These are phyloP conservation scores for Citrullus amarus DNA, from an alignment of 306 rosid genomes.

Conservation along the genomic window DNA sequence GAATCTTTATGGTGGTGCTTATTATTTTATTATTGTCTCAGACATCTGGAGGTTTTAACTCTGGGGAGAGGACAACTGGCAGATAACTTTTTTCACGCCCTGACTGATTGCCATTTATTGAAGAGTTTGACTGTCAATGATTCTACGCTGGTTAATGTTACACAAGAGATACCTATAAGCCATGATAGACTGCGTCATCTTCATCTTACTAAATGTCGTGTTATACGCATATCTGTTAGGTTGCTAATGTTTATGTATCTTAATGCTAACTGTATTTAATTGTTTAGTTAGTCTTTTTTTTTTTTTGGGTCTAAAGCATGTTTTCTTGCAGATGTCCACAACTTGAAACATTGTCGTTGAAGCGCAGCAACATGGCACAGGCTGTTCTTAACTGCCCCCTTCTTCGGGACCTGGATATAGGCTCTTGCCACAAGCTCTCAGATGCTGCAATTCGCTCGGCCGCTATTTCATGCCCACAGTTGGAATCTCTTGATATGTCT, in stretches of 20 bases:
- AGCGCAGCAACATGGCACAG: constrained; percentile 97
- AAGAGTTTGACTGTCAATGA: constrained; percentile 65
- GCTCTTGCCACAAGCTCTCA: constrained; percentile 95
- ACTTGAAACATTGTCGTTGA: constrained; percentile 90
- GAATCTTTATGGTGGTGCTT: constrained; percentile 14
- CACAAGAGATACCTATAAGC: constrained; percentile 67
- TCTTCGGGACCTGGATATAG: constrained; percentile 73
- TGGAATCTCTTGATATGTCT: constrained; percentile 76
- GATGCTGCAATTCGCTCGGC: constrained; percentile 97
- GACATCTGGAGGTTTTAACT: constrained; percentile 76
- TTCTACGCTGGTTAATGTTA: constrained; percentile 76
- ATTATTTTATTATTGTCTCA: constrained; percentile 23
- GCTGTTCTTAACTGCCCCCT: constrained; percentile 87
- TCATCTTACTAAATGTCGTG: constrained; percentile 82
- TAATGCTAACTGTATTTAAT: background rate
- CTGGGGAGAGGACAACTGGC: constrained; percentile 70
- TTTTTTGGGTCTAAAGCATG: constrained; percentile 4
- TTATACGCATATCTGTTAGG: constrained; percentile 89
- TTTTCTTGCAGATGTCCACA: constrained; percentile 68
- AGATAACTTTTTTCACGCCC: constrained; percentile 69
- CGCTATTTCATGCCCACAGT: constrained; percentile 83
- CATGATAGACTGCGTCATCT: constrained; percentile 77
- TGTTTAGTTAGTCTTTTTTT: background rate
- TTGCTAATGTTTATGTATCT: constrained; percentile 11
- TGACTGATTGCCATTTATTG: constrained; percentile 59